Evolutionary conservation across 164 flowering plant species (phyloP), one percentile per base, ranked within the genome.

Genomic region (Dillenia turbinata): DNA sequence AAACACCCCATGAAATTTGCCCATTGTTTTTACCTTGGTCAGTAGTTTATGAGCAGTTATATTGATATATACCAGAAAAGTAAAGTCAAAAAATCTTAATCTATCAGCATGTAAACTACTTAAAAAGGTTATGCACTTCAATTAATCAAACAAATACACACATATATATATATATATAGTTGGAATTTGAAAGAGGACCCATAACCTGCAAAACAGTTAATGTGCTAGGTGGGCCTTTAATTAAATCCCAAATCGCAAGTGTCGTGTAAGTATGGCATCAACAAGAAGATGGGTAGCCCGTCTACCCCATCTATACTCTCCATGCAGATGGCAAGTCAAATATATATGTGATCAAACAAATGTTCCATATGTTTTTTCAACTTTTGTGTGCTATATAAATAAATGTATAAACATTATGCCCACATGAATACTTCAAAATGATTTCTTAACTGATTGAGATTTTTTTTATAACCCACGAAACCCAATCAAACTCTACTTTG

Each of bases 371-470:
- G 7, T 4, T 33, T 26, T 33, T 33, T 33, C 40, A 33, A 33
- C 40, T 33, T 33, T 33, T 33, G 40, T 33, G 40, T 33, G 40
- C 40, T 33, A 33, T 33, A 33, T 12, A 14, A 46, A 44, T 64
- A 46, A 17, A 49, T 57, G n/a, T n/a, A 48, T 53, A 33, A 33
- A 33, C 7, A 33, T 33, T 33, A 33, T 33, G 40, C 40, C 6
- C 40, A 33, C 40, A 33, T 4, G 40, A 33, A 33, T 33, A 33
- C 40, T 33, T 33, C 19, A 69, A 62, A 65, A 62, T 61, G 69
- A 57, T 80, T 78, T 78, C 83, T 80, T 77, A 80, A 80, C 81
- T 65, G 78, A 80, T 69, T 75, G 65, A 73, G 77, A 77, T 77
- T 75, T 75, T 53, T 64, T 68, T 70, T 63, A n/a, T n/a, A n/a